Evolutionary conservation across 2,329 filamentous ascomycete genomes (phyloP), one percentile per base, ranked within the genome.

Genomic region (Aureobasidium namibiae): DNA sequence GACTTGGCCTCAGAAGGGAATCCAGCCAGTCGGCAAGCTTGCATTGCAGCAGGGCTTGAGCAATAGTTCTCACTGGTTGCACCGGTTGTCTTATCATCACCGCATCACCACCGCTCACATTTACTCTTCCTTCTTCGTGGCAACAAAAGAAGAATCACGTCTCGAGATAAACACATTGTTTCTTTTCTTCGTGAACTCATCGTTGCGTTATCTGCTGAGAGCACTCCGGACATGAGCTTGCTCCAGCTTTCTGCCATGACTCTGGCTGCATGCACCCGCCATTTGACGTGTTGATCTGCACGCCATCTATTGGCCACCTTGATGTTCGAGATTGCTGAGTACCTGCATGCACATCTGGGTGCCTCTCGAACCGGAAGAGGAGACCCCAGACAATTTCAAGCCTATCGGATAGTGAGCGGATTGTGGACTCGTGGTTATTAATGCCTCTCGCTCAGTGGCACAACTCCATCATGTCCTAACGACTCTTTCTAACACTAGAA

Each of bases 1-100:
- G 34, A 39, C 11, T 6, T n/a, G 23, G n/a, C 21, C 34, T 21
- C 31, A 34, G 33, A 39, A 16, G 24, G 34, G 24, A 29, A 18
- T 39, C 21, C 21, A 16, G 10, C 34, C 21, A 10, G 23, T 52
- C 49, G 34, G 49, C 13, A 52, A 13, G 14, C 23, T 39, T 23
- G 46, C 46, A 36, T 50, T 36, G 46, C 45, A 48, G 45, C 45
- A 48, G 45, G 45, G 45, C 45, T 48, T 33, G 24, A 48, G 26
- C 45, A n/a, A 10, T 10, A 48, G 33, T 48, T 48, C 6, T 31
- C n/a, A 48, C 45, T 33, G 45, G 29, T 48, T 7, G 24, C 44
- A 31, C 24, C 29, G 9, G 9, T n/a, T n/a, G n/a, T n/a, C n/a
- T 10, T 14, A 8, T 13, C n/a, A 23, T 16, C 9, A 33, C 21